Evolutionary conservation across 129 eudicot species (phyloP), one percentile per base, ranked within the genome.

Genomic region (Smallanthus sonchifolius): DNA sequence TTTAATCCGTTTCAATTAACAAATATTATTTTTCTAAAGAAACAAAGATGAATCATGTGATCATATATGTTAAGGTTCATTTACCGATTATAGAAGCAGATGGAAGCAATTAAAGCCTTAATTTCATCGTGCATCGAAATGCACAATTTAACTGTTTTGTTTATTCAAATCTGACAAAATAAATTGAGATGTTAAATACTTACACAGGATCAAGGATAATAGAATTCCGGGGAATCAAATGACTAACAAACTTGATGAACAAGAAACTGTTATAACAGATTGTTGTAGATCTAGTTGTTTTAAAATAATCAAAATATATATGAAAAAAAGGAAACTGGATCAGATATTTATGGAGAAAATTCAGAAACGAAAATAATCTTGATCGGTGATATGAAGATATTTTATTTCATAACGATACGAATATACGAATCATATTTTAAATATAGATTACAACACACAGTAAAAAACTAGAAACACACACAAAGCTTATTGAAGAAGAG

Each of bases 91-190:
- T 42, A 60, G 13, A 60, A 67, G 67, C 76, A 77, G 75, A 70
- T 60, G 76, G 64, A 69, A 56, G 43, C 69, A 79, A 79, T 79
- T 79, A 72, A 72, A 72, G 78, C 78, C 30, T 24, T 24, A 24
- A n/a, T 34, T 39, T 56, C 7, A 42, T 65, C 60, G 35, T 72
- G 78, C 64, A 79, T 72, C 77, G 82, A 79, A 79, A 63, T 44
- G 48, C 70, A 65, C 77, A 30, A 60, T 10, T 59, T 4, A 30
- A 32, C 40, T 32, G 4, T 19, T 32, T 47, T 70, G n/a, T 20
- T 64, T 72, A 72, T 39, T 64, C 7, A 72, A 79, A 64, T 52
- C 59, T 51, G 49, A 72, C 42, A 79, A 79, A 40, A 39, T 30
- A 34, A 49, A 72, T 47, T 44, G 62, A 40, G 66, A 66, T 11